These are phyloP conservation scores for Lanmaoa rubissima DNA, from an alignment of 768 basidiomycete genomes.

Conservation along the genomic window DNA sequence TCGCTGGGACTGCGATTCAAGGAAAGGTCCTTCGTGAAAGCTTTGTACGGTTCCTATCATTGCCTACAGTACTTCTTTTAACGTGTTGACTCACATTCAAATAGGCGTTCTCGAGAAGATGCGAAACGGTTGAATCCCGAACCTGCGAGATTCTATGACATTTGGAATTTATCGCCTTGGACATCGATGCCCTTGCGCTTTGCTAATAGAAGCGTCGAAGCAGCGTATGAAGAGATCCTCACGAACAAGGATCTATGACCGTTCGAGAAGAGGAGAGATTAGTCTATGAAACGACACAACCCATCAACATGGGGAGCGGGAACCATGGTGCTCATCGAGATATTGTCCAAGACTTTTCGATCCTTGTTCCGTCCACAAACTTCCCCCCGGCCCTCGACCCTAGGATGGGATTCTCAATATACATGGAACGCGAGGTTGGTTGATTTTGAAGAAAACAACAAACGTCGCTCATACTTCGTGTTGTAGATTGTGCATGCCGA, in stretches of 20 bases:
- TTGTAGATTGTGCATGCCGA: too few relatives aligned
- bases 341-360: too few relatives aligned
- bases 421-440: background rate
- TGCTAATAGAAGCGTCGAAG: background rate
- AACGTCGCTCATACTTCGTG: background rate
- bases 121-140: background rate
- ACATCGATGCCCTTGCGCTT: background rate
- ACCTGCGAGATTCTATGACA: background rate
- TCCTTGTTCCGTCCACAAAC: background rate
- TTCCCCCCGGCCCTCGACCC: background rate
- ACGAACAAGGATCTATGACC: background rate
- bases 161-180: background rate
- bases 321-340: background rate
- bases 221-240: background rate
- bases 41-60: background rate
- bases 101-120: background rate
- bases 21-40: constrained; percentile 21
- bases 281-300: background rate
- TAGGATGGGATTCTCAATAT: fast-evolving
- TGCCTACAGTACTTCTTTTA: background rate
- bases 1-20: constrained; percentile 16
- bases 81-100: too few relatives aligned
- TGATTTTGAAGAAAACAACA: background rate
- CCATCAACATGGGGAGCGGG: background rate
- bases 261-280: background rate